Base-by-base conservation (phyloP, 352 stramenopile genomes). In the Thalassiosira allenii region DNA sequence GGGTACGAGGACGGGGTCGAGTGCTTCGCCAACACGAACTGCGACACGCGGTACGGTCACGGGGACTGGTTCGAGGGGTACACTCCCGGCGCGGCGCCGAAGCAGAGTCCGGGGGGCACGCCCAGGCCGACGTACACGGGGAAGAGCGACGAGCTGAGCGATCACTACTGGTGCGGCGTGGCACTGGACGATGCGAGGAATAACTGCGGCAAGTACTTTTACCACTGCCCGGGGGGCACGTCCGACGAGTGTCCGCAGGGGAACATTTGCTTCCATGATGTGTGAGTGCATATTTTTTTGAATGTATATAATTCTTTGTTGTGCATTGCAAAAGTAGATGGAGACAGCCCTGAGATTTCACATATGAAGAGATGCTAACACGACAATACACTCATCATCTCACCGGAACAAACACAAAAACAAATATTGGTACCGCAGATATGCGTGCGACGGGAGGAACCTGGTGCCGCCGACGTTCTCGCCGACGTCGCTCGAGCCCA, bases 161-260 rank as follows among this genome's bases (percentile, higher is more conserved):
- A 87, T 77, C 63, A 87, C 71, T 75, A 76, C 52, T 87, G 63
- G 63, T 87, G 79, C 64, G 72, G 67, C 0, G 30, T 77, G 25
- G 57, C 43, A 3, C 33, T 83, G 34, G 63, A 83, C 51, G 73
- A 87, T 71, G 73, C 68, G 2, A 63, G 9, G 20, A 67, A 68
- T 2, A 77, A 66, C 40, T 87, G 79, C 67, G 62, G 52, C n/a
- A 58, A 53, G 4, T n/a, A n/a, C n/a, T n/a, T n/a, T n/a, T n/a
- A n/a, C n/a, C 67, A 87, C 73, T 87, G 79, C 61, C 73, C 72
- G 20, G 29, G 57, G 43, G 79, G 79, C 20, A 34, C 30, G 17
- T 62, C 54, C 20, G 33, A 5, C 2, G 61, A 83, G 59, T 87
- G 79, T 64, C 79, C 79, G 2, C 17, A 75, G 12, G 79, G 79